Evolutionary conservation across 768 basidiomycete species (phyloP).

Genomic region (Infundibulicybe gibba): DNA sequence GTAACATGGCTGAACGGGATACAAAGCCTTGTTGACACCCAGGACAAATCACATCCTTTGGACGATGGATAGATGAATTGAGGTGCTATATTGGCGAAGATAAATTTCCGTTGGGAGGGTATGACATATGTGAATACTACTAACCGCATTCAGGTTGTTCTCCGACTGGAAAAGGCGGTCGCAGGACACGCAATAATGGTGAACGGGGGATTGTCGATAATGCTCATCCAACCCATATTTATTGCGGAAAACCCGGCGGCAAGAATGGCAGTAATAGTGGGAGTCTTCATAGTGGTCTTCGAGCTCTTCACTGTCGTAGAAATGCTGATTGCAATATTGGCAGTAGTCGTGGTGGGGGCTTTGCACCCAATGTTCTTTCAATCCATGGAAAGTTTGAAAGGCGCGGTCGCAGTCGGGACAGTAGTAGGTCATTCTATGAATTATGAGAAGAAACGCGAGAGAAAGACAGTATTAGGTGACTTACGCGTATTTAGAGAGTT

Average conservation of each 20-base stretch:
- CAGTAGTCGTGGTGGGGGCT: slow-evolving; percentile 14
- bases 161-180: slow-evolving; percentile 36
- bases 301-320: slow-evolving; percentile 26
- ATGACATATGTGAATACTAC: neutral
- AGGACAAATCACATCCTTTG: slow-evolving; percentile 27
- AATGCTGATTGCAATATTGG: slow-evolving; percentile 45
- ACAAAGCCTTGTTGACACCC: slow-evolving; percentile 48
- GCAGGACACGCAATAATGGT: slow-evolving; percentile 45
- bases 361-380: neutral
- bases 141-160: slow-evolving; percentile 27
- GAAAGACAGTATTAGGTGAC: too few relatives aligned
- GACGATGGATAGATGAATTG: slow-evolving; percentile 47
- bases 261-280: slow-evolving; percentile 42
- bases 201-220: slow-evolving; percentile 35
- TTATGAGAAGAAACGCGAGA: neutral
- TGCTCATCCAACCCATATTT: slow-evolving; percentile 42
- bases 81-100: slow-evolving; percentile 33
- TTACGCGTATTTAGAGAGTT: too few relatives aligned
- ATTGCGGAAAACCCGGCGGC: slow-evolving; percentile 37
- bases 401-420: slow-evolving; percentile 34
- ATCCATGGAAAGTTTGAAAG: slow-evolving; percentile 18
- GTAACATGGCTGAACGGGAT: slow-evolving; percentile 48
- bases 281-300: slow-evolving; percentile 32
- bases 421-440: slow-evolving; percentile 5
- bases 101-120: slow-evolving; percentile 1